phyloP scores from a whole-genome alignment of 1,139 yeast genomes.

The Spathaspora sp. region DNA sequence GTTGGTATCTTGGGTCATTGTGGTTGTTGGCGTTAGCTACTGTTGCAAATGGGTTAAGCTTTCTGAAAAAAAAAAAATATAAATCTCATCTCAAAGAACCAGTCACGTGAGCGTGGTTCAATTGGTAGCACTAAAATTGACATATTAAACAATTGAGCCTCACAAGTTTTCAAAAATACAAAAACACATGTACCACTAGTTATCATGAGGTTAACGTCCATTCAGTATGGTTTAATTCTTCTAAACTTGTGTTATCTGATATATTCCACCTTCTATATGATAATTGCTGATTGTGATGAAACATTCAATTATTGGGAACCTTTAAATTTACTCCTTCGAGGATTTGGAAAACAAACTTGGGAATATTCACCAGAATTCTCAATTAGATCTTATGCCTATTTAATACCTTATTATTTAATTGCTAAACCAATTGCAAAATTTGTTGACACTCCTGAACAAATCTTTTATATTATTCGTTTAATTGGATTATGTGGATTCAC shows the following conservation, averaged over 20 bases:
- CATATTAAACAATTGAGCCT: background rate
- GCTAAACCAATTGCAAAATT: slow-evolving; percentile 9
- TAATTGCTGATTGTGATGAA: slow-evolving; percentile 86
- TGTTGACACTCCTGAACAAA: slow-evolving; percentile 5
- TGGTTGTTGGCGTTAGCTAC: background rate
- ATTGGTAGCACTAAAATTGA: background rate
- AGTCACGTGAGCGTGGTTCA: slow-evolving; percentile 6
- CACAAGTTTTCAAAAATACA: background rate
- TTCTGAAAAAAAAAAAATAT: background rate
- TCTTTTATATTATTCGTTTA: slow-evolving; percentile 56
- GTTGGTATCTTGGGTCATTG: slow-evolving; percentile 25
- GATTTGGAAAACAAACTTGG: slow-evolving; percentile 95
- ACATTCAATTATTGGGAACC: slow-evolving; percentile 94
- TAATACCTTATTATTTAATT: slow-evolving; percentile 51
- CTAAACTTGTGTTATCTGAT: slow-evolving; percentile 38
- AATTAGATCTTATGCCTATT: slow-evolving; percentile 80
- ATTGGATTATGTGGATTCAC: slow-evolving; percentile 53
- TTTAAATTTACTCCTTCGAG: slow-evolving; percentile 69
- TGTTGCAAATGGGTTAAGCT: background rate
- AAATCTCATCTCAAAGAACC: slow-evolving; percentile 6
- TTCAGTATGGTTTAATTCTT: slow-evolving; percentile 20
- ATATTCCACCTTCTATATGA: slow-evolving; percentile 53
- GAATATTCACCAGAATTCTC: slow-evolving; percentile 92
- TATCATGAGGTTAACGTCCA: slow-evolving; percentile 8
- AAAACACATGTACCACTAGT: background rate